Conservation (phyloP, 495 filamentous ascomycete genomes). For the Xylaria bambusicola region DNA sequence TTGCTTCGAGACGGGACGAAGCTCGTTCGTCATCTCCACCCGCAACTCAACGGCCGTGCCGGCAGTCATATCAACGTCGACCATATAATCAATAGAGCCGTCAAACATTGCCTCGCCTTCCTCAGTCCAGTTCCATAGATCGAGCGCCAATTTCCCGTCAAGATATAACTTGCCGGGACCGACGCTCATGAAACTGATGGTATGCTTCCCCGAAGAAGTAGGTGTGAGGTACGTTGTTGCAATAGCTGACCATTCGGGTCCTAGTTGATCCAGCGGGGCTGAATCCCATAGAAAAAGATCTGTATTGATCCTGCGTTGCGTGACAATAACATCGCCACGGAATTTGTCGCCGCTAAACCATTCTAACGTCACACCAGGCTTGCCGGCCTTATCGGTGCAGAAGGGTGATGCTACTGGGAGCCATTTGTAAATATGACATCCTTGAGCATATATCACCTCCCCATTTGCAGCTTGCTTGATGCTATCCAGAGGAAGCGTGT, state of each 20-base stretch:
- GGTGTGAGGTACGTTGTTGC: constrained; percentile 58
- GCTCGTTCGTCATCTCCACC: constrained; percentile 62
- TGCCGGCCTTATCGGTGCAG: constrained; percentile 57
- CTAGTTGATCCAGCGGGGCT: constrained; percentile 58
- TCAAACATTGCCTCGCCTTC: constrained; percentile 66
- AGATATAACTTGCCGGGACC: constrained; percentile 72
- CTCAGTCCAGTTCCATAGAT: constrained; percentile 72
- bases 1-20: constrained; percentile 56
- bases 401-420: constrained; percentile 61
- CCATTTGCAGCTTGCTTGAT: constrained; percentile 48
- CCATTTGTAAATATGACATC: constrained; percentile 66
- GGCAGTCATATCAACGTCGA: constrained; percentile 54
- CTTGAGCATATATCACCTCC: constrained; percentile 54
- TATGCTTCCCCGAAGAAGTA: constrained; percentile 62
- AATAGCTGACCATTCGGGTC: constrained; percentile 61
- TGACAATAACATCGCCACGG: constrained; percentile 53
- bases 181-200: constrained; percentile 74
- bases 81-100: constrained; percentile 57
- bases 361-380: constrained; percentile 61
- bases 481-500: constrained; percentile 58
- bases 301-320: constrained; percentile 58
- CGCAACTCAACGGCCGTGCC: constrained; percentile 50
- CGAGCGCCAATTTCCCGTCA: constrained; percentile 68
- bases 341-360: constrained; percentile 66
- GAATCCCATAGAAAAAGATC: constrained; percentile 73